Base-by-base conservation (phyloP, 1,284 basidiomycete genomes). In the Ganoderma boninense region DNA sequence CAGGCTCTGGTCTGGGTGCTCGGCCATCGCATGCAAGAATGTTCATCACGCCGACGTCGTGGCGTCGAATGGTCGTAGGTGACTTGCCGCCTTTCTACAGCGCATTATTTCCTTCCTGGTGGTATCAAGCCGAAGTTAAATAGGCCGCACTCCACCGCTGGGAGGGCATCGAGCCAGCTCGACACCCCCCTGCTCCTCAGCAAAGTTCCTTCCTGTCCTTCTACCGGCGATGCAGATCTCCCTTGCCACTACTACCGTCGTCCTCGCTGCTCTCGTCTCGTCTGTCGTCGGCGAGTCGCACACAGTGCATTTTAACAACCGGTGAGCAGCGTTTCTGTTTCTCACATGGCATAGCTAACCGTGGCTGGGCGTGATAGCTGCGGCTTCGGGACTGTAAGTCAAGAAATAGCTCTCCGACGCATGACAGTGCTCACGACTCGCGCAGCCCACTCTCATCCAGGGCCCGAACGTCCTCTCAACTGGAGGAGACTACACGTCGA, bases 281-380 rank as follows among this genome's bases (percentile, higher is more conserved):
- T 67, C 74, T n/a, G 81, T 77, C 40, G 73, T 73, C 14, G 81
- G 81, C 8, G 83, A 84, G 69, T 67, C 77, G 23, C 83, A 84
- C 73, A 84, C 79, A 49, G 75, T 84, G 64, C 71, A 75, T 18
- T 84, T 84, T 54, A 67, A 77, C 42, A 84, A 84, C 76, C 72
- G 78, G 82, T 84, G 61, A 66, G 79, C 77, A 20, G 35, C 14
- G 40, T 32, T 38, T 42, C 29, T 32, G 29, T 26, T 11, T n/a
- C 62, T 26, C 76, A 32, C 77, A 76, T 64, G 76, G 14, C 23
- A 38, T 38, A 23, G 5, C 10, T 14, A 18, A 57, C 16, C 16
- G 14, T 38, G 6, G 18, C 46, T 10, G 6, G 20, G 46, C 20
- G 8, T 49, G 23, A 26, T 11, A 62, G 60, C 14, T 60, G 54